Evolutionary conservation across 306 rosid species (phyloP).

Genomic region (Macrotyloma uniflorum): DNA sequence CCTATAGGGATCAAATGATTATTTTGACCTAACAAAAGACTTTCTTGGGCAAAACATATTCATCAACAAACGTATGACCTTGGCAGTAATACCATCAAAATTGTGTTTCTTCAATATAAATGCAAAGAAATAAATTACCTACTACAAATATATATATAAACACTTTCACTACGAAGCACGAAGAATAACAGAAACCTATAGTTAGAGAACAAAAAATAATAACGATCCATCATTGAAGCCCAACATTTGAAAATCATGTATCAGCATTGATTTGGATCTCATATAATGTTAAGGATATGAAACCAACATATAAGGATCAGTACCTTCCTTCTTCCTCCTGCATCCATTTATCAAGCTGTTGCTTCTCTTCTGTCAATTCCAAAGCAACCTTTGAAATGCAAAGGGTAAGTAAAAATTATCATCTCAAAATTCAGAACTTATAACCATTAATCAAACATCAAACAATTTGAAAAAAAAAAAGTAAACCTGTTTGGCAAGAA

Average conservation of each 20-base stretch:
- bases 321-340: conserved; percentile 68
- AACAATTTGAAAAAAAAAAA: neutral
- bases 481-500: conserved; percentile 86
- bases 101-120: neutral
- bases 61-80: neutral
- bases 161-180: neutral
- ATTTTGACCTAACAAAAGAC: neutral
- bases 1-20: neutral
- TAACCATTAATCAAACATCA: neutral
- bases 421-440: neutral
- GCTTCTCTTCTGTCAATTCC: conserved; percentile 79
- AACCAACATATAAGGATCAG: conserved; percentile 12
- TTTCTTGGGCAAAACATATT: conserved; percentile 8
- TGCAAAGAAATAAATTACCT: neutral
- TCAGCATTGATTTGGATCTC: neutral
- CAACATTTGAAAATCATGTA: neutral
- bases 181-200: neutral
- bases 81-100: conserved; percentile 14
- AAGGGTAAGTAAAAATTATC: neutral
- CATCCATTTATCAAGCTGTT: conserved; percentile 54
- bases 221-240: conserved; percentile 19
- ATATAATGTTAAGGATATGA: neutral
- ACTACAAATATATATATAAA: neutral
- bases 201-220: conserved; percentile 12
- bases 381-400: conserved; percentile 66